Base-by-base conservation (phyloP, 441 rosid species). In the Brassica hybrid region DNA sequence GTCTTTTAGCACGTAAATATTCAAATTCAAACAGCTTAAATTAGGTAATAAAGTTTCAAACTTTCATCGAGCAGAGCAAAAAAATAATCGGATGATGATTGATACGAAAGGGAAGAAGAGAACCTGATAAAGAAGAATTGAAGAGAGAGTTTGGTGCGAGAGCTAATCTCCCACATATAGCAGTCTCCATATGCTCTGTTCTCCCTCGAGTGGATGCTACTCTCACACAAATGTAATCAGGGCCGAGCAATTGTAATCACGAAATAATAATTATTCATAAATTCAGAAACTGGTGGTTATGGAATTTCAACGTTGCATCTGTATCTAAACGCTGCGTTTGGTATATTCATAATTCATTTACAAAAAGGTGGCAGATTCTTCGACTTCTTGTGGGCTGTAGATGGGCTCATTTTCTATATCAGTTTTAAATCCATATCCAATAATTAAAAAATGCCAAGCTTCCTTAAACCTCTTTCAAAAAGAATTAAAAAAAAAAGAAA, bases 131-230 rank as follows among this genome's bases (percentile, higher is more conserved):
- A 36, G 25, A 18, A 23, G 93, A 85, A 76, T 81, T 85, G 81
- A 94, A 77, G 85, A 91, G 84, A 64, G 86, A 77, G 81, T 82
- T 86, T 4, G 97, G 93, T 67, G 97, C 92, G 85, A 90, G 93
- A 84, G 95, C 75, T 69, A 92, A 76, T 76, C 94, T 90, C 90
- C 97, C 94, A 83, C 87, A 85, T 50, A 94, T 86, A 77, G 92
- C 88, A 80, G 86, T 90, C 83, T 88, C 98, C 98, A 92, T 94
- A 36, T 36, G 52, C 52, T 72, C 75, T 34, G 68, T 14, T 19
- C 41, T 17, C 23, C 3, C 9, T 72, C 34, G 71, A 62, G 41
- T 56, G 57, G 38, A 56, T 72, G 68, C 72, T 74, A 3, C 30
- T 69, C 78, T 64, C 73, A 13, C 73, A 18, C 69, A 50, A 12